Evolutionary conservation across 75 land plant genomes (phyloP).

Genomic region (Cryptomeria japonica): DNA sequence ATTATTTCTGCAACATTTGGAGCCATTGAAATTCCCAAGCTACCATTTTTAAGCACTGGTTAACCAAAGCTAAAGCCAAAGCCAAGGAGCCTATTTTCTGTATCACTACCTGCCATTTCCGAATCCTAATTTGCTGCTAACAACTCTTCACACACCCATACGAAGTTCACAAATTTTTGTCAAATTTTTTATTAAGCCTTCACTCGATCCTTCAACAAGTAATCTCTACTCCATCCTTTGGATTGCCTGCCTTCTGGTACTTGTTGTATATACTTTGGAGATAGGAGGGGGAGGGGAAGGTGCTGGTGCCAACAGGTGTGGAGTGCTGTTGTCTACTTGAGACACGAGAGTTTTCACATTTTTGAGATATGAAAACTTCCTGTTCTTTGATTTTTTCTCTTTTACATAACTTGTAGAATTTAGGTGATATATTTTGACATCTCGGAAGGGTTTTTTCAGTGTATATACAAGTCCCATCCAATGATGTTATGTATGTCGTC

Average conservation of each 20-base stretch:
- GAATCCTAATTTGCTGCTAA: background rate
- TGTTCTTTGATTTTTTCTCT: background rate
- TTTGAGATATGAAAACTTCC: background rate
- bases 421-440: background rate
- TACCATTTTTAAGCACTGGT: background rate
- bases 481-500: background rate
- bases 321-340: background rate
- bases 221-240: background rate
- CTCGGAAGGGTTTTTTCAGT: background rate
- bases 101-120: background rate
- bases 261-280: background rate
- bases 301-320: background rate
- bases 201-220: background rate
- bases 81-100: background rate
- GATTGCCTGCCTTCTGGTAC: background rate
- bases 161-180: background rate
- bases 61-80: background rate
- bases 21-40: background rate
- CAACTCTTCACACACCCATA: background rate
- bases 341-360: background rate
- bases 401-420: background rate
- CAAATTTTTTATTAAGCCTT: background rate
- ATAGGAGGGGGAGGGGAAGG: background rate
- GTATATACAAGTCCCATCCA: background rate
- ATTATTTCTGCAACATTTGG: background rate